Evolutionary conservation across 768 basidiomycete species (phyloP).

Genomic region (Amanita pallidorosea): DNA sequence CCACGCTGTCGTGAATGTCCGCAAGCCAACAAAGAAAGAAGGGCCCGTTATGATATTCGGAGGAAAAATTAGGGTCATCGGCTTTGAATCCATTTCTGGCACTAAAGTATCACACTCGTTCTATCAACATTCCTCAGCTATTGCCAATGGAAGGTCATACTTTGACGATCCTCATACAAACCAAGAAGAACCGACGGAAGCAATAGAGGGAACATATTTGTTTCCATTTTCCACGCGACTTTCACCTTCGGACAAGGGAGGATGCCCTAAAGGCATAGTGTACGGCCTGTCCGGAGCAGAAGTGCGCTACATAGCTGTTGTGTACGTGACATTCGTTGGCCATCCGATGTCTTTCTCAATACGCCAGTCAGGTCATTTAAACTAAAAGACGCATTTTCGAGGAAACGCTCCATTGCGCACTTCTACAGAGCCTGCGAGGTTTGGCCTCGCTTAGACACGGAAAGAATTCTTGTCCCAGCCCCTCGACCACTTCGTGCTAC

Average conservation of each 20-base stretch:
- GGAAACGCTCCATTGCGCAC: slow-evolving; percentile 69
- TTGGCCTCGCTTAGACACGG: slow-evolving; percentile 65
- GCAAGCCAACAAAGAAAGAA: slow-evolving; percentile 42
- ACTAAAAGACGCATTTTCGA: slow-evolving; percentile 53
- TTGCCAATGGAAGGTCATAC: slow-evolving; percentile 38
- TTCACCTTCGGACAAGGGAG: slow-evolving; percentile 40
- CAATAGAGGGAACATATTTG: slow-evolving; percentile 53
- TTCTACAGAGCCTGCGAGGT: slow-evolving; percentile 79
- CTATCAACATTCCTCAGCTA: slow-evolving; percentile 57
- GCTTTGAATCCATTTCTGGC: slow-evolving; percentile 65
- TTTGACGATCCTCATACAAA: slow-evolving; percentile 33
- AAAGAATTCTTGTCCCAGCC: slow-evolving; percentile 47
- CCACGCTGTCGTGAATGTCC: slow-evolving; percentile 53
- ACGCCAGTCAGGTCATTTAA: slow-evolving; percentile 50
- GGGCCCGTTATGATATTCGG: slow-evolving; percentile 53
- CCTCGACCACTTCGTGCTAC: slow-evolving; percentile 48
- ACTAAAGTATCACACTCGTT: slow-evolving; percentile 64
- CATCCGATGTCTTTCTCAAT: not conserved
- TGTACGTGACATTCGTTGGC: slow-evolving; percentile 33
- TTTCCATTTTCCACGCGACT: slow-evolving; percentile 69
- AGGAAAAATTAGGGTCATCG: slow-evolving; percentile 73
- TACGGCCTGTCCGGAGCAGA: slow-evolving; percentile 45
- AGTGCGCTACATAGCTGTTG: slow-evolving; percentile 74
- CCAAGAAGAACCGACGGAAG: slow-evolving; percentile 48
- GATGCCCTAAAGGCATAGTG: slow-evolving; percentile 48